Base-by-base conservation (phyloP, 805 yeast genomes). In the Candida glaebosa region DNA sequence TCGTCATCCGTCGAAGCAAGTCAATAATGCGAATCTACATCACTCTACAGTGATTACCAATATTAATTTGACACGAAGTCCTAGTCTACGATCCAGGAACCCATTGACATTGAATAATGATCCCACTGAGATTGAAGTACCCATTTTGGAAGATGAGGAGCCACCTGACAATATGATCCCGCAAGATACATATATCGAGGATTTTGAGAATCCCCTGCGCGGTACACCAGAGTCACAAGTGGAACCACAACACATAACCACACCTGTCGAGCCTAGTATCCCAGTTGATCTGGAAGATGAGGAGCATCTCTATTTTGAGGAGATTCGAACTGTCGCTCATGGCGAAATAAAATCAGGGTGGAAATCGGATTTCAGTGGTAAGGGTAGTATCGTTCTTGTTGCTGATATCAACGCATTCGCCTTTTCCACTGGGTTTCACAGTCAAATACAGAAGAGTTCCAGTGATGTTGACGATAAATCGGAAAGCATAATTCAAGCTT, bases 261-360 rank as follows among this genome's bases (percentile, higher is more conserved):
- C 43, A 30, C 43, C n/a, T 34, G 39, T 46, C 53, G 53, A 46
- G 51, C 60, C 45, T 5, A 28, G 7, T 22, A 18, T 18, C 5
- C 19, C 28, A 3, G 15, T 8, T 28, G 39, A 20, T 5, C n/a
- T 41, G 14, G 53, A 56, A 18, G 46, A 53, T 30, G 58, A 52
- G 3, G 40, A 47, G 31, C 57, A 52, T 37, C 44, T 85, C 10
- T 84, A 75, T 51, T 60, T 81, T 9, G 95, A 89, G 58, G 96
- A 90, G 54, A 75, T 76, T 5, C 73, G 90, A 22, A 78, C 86
- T 3, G 67, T 93, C 6, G 76, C 83, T 9, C 76, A 81, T 41
- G 96, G 96, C 8, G 96, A 87, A 46, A 63, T 88, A 56, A 87
- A 85, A 56, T 72, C 77, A 22, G 99, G 99, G 3, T 93, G 99